These are phyloP conservation scores for Irpex lacteus DNA, from an alignment of 1,284 basidiomycete genomes.

Conservation along the genomic window DNA sequence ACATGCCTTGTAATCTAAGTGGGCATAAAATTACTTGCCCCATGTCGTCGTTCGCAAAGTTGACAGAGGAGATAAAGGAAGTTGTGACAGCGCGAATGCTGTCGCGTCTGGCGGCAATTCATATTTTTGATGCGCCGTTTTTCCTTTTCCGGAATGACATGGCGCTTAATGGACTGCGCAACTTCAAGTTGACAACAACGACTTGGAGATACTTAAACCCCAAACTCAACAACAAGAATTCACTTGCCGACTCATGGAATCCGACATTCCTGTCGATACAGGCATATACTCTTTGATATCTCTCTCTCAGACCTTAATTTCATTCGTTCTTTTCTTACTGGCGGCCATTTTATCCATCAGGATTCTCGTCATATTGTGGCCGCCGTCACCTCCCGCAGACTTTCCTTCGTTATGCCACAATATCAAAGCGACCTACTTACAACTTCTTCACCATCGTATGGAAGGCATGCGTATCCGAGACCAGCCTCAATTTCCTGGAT, in stretches of 20 bases:
- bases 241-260: too few species aligned
- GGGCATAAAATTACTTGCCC: background rate
- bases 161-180: too few species aligned
- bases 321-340: background rate
- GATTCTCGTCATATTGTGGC: too few species aligned
- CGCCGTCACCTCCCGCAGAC: background rate
- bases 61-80: background rate
- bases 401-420: background rate
- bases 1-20: background rate
- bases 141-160: background rate
- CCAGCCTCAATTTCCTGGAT: background rate
- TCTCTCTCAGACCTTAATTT: background rate
- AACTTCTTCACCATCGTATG: background rate
- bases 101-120: background rate
- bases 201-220: too few species aligned
- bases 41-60: background rate
- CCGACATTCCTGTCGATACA: too few species aligned
- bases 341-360: too few species aligned
- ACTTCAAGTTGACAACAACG: too few species aligned
- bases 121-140: background rate
- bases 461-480: background rate
- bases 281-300: background rate
- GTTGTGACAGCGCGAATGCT: background rate
- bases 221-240: too few species aligned
- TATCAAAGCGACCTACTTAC: background rate